Conservation (phyloP, 2,329 filamentous ascomycete genomes). For the Akanthomyces dipterigenus region DNA sequence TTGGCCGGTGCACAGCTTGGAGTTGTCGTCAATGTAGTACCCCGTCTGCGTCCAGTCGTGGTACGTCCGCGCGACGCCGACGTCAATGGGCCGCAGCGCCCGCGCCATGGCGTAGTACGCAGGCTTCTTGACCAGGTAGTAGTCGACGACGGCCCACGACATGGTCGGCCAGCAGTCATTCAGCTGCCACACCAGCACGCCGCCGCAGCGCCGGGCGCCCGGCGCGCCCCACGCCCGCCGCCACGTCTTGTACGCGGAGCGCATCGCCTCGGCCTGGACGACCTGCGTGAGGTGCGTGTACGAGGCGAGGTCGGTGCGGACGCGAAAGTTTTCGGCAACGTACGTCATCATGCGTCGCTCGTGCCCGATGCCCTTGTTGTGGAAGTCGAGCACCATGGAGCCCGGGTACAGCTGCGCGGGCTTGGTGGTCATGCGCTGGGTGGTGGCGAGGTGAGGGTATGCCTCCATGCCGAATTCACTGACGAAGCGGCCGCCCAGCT, state of each 20-base stretch:
- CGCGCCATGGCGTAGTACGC: slow-evolving; percentile 46
- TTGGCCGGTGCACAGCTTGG: slow-evolving; percentile 27
- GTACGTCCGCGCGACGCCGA: slow-evolving; percentile 45
- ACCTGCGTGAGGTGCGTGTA: slow-evolving; percentile 66
- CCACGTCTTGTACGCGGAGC: slow-evolving; percentile 48
- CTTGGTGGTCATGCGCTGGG: slow-evolving; percentile 54
- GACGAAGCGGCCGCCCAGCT: slow-evolving; percentile 67
- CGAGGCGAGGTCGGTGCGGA: slow-evolving; percentile 52
- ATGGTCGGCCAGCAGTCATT: slow-evolving; percentile 66
- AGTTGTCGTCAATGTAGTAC: slow-evolving; percentile 15
- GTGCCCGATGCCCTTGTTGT: slow-evolving; percentile 76
- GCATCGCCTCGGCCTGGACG: slow-evolving; percentile 46
- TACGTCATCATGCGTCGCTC: slow-evolving; percentile 70
- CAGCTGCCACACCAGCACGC: slow-evolving; percentile 61
- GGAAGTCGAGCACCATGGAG: slow-evolving; percentile 68
- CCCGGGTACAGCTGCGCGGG: slow-evolving; percentile 52
- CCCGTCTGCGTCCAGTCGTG: slow-evolving; percentile 33
- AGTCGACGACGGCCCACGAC: slow-evolving; percentile 60
- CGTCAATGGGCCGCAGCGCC: slow-evolving; percentile 51
- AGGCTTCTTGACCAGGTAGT: slow-evolving; percentile 56
- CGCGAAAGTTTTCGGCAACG: slow-evolving; percentile 66
- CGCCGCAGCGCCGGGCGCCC: slow-evolving; percentile 53
- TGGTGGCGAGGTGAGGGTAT: slow-evolving; percentile 60
- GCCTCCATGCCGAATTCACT: slow-evolving; percentile 78
- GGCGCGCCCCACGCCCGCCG: slow-evolving; percentile 54